phyloP scores from a whole-genome alignment of 768 basidiomycete genomes.

The Pleurotus tuoliensis region DNA sequence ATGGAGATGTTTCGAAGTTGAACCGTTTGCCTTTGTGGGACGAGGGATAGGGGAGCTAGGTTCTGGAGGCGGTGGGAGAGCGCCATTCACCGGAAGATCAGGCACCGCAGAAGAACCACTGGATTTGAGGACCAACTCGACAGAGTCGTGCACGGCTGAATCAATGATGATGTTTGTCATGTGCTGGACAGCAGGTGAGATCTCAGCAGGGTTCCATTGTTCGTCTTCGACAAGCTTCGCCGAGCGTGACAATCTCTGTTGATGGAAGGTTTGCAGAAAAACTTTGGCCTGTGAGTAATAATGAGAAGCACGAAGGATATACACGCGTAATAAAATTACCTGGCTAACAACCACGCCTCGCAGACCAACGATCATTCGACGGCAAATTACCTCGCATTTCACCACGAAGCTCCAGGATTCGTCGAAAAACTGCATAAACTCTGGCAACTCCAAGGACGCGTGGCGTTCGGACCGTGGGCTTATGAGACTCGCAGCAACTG shows the following conservation, averaged over 20 bases:
- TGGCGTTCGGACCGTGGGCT: conserved; percentile 76
- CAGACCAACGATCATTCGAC: conserved; percentile 90
- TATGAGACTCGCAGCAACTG: conserved; percentile 76
- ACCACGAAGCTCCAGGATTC: conserved; percentile 90
- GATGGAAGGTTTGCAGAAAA: conserved; percentile 86
- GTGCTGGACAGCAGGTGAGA: conserved; percentile 62
- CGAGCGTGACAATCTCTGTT: conserved; percentile 68
- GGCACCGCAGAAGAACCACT: conserved; percentile 18
- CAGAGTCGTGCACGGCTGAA: conserved; percentile 78
- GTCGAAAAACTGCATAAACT: conserved; percentile 81
- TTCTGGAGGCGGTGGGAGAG: conserved; percentile 12
- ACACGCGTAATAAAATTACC: conserved; percentile 30
- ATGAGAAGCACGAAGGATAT: conserved; percentile 10
- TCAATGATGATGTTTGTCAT: conserved; percentile 73
- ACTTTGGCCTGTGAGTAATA: conserved; percentile 60
- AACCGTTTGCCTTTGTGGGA: conserved; percentile 15
- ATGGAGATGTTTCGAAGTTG: conserved; percentile 54
- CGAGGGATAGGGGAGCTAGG: conserved; percentile 14
- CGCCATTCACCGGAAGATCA: conserved; percentile 15
- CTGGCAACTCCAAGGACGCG: conserved; percentile 60
- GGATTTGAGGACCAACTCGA: conserved; percentile 49
- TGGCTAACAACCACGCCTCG: conserved; percentile 84
- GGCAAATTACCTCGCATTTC: conserved; percentile 78
- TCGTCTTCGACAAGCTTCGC: conserved; percentile 96
- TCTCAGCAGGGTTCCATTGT: conserved; percentile 84